Percentiles rank a stretch among this genome's conserved stretches.
phyloP scores from a whole-genome alignment of 108 stramenopile genomes.

The Cyclotella baltica region DNA sequence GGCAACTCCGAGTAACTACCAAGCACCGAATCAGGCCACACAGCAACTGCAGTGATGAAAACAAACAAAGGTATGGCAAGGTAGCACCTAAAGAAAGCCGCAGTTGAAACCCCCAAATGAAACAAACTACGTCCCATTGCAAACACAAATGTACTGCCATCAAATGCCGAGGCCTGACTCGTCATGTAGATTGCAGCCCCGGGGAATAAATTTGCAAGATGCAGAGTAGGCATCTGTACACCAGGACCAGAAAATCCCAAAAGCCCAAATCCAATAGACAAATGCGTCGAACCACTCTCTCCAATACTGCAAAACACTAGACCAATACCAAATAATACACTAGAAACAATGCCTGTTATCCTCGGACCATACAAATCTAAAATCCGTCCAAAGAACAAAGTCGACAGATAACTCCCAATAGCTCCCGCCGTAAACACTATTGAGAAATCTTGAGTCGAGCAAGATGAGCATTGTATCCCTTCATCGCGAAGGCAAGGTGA shows the following conservation, averaged over 20 bases:
- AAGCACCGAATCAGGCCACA: background rate
- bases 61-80: background rate
- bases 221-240: background rate
- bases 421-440: background rate
- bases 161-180: background rate
- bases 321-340: background rate
- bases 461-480: background rate
- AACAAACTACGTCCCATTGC: background rate
- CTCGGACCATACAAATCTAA: background rate
- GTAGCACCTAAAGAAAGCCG: background rate
- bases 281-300: background rate
- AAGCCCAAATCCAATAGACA: background rate
- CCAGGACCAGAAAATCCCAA: background rate
- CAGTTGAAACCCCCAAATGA: background rate
- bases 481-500: background rate
- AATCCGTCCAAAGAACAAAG: background rate
- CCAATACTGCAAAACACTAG: background rate
- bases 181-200: background rate
- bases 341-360: background rate
- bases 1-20: background rate
- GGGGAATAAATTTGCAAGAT: background rate
- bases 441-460: background rate
- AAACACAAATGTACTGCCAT: background rate
- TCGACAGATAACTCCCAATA: background rate
- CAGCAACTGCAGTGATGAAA: background rate